These are phyloP conservation scores for Strobilomyces echinocephalus DNA, from an alignment of 768 basidiomycete species.

Conservation along the genomic window DNA sequence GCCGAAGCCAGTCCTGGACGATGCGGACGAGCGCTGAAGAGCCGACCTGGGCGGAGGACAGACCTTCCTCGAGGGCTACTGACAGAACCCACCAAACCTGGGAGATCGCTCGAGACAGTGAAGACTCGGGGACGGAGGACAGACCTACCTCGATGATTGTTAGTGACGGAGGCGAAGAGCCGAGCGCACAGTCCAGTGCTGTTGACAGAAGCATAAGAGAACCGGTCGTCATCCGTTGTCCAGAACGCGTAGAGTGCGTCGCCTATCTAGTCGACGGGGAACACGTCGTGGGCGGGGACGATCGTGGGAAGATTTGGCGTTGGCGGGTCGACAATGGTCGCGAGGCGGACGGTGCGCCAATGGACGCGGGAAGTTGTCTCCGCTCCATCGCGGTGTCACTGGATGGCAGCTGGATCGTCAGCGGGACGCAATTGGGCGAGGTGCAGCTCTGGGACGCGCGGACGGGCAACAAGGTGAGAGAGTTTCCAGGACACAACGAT, in stretches of 20 bases:
- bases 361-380: not conserved
- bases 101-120: too few species aligned
- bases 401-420: not conserved
- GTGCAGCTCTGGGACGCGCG: not conserved
- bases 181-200: too few species aligned
- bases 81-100: too few species aligned
- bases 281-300: not conserved
- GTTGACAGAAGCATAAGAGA: too few species aligned
- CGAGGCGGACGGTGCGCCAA: not conserved
- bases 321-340: not conserved
- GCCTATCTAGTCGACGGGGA: not conserved
- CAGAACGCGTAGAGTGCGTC: not conserved
- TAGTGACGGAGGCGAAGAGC: too few species aligned
- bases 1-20: too few species aligned
- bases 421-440: not conserved
- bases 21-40: too few species aligned
- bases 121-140: too few species aligned
- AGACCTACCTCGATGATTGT: too few species aligned
- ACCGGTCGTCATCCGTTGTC: too few species aligned
- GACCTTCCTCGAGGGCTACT: too few species aligned
- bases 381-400: not conserved
- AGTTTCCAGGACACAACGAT: not conserved
- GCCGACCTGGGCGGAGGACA: too few species aligned
- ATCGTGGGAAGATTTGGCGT: not conserved
- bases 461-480: not conserved